A percentile compares a stretch with the other conserved stretches of the same genome.
Evolutionary conservation across 352 stramenopile species (phyloP).

Genomic region (Albugo candida): DNA sequence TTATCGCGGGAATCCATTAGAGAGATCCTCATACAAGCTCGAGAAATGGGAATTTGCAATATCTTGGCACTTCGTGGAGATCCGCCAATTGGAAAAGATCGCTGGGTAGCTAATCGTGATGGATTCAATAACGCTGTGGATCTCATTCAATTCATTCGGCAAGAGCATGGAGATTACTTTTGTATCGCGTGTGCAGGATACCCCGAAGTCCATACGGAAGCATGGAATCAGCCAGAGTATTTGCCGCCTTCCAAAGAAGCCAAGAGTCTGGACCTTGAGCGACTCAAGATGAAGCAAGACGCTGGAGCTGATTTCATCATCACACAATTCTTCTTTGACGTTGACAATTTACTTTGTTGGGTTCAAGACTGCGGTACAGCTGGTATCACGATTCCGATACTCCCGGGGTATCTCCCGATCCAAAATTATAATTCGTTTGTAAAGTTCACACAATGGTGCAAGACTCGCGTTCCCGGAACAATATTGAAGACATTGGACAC

Average conservation of each 20-base stretch:
- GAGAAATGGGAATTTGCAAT: conserved; percentile 87
- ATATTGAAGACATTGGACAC: conserved; percentile 43
- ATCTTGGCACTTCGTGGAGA: conserved; percentile 96
- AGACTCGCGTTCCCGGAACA: conserved; percentile 86
- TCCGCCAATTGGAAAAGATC: conserved; percentile 83
- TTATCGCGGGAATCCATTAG: conserved; percentile 43
- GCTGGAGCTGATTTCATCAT: conserved; percentile 97
- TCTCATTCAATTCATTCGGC: conserved; percentile 91
- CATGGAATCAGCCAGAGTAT: conserved; percentile 60
- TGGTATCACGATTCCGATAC: conserved; percentile 90
- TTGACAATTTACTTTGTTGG: conserved; percentile 91
- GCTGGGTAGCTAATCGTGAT: conserved; percentile 65
- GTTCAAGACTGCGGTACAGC: conserved; percentile 81
- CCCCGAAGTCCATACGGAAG: conserved; percentile 83
- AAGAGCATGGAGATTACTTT: conserved; percentile 93
- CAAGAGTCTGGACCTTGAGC: conserved; percentile 83
- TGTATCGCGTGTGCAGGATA: conserved; percentile 94
- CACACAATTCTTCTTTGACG: conserved; percentile 99
- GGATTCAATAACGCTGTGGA: conserved; percentile 89
- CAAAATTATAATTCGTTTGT: conserved; percentile 92
- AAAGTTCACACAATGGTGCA: conserved; percentile 97
- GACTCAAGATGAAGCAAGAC: conserved; percentile 95
- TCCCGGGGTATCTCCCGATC: conserved; percentile 84
- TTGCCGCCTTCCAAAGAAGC: conserved; percentile 57
- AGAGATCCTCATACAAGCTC: conserved; percentile 39